Evolutionary conservation across 495 filamentous ascomycete species (phyloP), one percentile per base, ranked within the genome.

Genomic region (Aspergillus mulundensis): DNA sequence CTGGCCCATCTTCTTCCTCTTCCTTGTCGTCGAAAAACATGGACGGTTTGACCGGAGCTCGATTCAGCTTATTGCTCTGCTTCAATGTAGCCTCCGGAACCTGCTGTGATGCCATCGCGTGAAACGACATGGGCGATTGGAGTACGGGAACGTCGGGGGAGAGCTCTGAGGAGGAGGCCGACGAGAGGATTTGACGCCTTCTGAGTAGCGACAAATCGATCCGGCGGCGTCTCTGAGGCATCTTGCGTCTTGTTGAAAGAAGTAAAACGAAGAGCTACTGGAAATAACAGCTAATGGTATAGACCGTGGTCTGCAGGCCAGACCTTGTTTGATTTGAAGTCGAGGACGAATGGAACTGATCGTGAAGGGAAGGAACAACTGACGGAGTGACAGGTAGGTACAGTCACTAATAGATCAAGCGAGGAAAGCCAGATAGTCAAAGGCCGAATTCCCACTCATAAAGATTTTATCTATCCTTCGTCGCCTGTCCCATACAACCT

Each of bases 401-500:
- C 32, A 14, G 32, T 14, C 5, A 36, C 12, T 2, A 14, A 11
- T 15, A 14, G 8, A 36, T 63, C 28, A 70, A 41, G 46, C 51
- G 44, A 72, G 57, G 57, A 72, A 75, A 1, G 66, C 64, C 53
- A 75, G 43, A 55, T 67, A 69, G 32, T 59, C 61, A 45, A 70
- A 72, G 6, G 72, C 72, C 12, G 70, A 75, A 43, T 73, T 72
- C 15, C 75, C 84, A 70, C 76, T 90, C 59, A 78, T 77, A 77
- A 77, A 91, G 55, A 79, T 73, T 60, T 61, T 68, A 69, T 74
- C 85, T 61, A 75, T 81, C 69, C 76, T 84, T 69, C 65, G 63
- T 51, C 69, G 69, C 45, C 81, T 68, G 56, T 86, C 79, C 83
- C 85, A 87, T 11, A 87, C 73, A 30, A 75, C 64, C 14, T 73